Percentiles rank a stretch among this genome's conserved stretches.
Conservation (phyloP, 2,329 filamentous ascomycete genomes). For the Neonectria hederae region DNA sequence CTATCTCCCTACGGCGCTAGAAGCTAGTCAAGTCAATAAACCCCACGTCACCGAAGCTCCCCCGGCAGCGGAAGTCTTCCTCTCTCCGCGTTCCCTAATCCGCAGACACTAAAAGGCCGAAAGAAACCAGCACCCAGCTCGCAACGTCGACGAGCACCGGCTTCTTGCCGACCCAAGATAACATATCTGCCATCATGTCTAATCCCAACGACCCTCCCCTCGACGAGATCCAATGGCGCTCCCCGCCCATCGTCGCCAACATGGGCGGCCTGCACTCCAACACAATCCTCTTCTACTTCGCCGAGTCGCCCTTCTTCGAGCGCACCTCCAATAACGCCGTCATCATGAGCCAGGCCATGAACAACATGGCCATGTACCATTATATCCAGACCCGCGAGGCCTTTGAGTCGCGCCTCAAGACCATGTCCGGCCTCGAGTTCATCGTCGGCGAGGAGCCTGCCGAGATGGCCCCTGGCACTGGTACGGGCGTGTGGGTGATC, state of each 20-base stretch:
- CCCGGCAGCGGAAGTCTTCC: conserved; percentile 6
- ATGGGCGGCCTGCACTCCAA: conserved; percentile 72
- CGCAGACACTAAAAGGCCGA: not conserved
- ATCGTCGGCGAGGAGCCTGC: conserved; percentile 72
- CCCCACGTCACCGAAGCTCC: conserved; percentile 32
- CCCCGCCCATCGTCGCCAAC: conserved; percentile 57
- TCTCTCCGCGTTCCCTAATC: not conserved
- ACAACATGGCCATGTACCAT: conserved; percentile 66
- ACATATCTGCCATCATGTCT: conserved; percentile 48
- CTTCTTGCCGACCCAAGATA: not conserved
- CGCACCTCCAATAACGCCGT: conserved; percentile 73
- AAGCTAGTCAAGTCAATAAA: conserved; percentile 11
- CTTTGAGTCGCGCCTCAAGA: conserved; percentile 69
- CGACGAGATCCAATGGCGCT: conserved; percentile 75
- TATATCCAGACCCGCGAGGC: conserved; percentile 68
- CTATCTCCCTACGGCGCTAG: conserved; percentile 17
- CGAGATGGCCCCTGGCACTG: conserved; percentile 70
- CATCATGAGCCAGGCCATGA: conserved; percentile 69
- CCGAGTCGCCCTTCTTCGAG: conserved; percentile 74
- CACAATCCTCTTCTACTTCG: conserved; percentile 73
- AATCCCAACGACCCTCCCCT: conserved; percentile 62
- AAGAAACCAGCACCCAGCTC: conserved; percentile 2
- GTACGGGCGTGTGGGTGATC: conserved; percentile 75
- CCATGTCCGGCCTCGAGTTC: conserved; percentile 74
- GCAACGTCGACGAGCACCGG: not conserved